Conservation (phyloP, 768 basidiomycete genomes). For the Mycena filopes region DNA sequence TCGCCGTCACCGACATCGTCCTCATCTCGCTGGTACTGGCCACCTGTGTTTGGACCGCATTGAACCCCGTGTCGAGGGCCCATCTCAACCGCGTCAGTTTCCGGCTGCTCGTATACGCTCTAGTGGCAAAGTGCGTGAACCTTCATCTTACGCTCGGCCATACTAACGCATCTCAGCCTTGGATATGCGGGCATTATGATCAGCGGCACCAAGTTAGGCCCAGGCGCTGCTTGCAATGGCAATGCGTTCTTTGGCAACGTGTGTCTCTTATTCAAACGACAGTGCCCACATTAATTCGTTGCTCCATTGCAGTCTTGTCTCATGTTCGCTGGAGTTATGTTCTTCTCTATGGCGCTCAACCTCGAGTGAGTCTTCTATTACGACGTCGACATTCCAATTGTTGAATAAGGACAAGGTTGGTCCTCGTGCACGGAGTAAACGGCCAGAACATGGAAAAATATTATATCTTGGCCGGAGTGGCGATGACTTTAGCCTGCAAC, state of each 20-base stretch:
- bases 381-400: no score
- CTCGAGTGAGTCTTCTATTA: neutral
- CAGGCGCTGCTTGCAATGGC: neutral
- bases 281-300: neutral
- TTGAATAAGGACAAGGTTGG: slow-evolving; percentile 1
- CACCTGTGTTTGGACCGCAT: no score
- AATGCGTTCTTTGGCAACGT: neutral
- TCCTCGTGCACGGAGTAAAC: slow-evolving; percentile 17
- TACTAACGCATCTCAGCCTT: neutral
- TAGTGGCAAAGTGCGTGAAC: no score
- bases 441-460: slow-evolving; percentile 25
- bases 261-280: neutral
- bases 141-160: no score
- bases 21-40: no score
- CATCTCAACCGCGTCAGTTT: no score
- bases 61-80: no score
- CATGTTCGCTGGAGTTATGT: neutral
- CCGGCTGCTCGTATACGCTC: no score
- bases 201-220: neutral
- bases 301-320: neutral
- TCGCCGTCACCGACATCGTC: no score
- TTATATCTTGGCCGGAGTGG: slow-evolving; percentile 4
- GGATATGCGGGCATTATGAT: neutral
- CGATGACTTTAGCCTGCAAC: neutral
- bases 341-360: neutral